phyloP scores from a whole-genome alignment of 495 filamentous ascomycete genomes.

The Extremus antarcticus region DNA sequence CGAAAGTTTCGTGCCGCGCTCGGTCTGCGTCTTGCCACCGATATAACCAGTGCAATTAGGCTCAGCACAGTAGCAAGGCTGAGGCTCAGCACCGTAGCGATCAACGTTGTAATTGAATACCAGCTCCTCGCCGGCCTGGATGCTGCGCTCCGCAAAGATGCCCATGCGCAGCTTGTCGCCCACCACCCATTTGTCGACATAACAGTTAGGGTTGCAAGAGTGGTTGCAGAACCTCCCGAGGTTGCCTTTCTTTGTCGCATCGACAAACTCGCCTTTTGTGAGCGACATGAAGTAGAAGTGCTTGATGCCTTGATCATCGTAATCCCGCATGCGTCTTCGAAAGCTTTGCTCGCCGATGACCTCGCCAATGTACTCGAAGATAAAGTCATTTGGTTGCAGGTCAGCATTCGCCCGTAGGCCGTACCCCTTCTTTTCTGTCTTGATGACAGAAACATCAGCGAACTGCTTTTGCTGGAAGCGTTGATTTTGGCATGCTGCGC shows the following conservation, averaged over 20 bases:
- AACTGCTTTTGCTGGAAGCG: slow-evolving; percentile 88
- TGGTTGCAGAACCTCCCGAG: slow-evolving; percentile 97
- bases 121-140: slow-evolving; percentile 84
- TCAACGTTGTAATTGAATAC: slow-evolving; percentile 99
- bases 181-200: slow-evolving; percentile 99
- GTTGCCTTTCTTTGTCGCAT: slow-evolving; percentile 94
- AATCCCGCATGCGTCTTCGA: slow-evolving; percentile 75
- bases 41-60: slow-evolving; percentile 93
- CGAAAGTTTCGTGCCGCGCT: slow-evolving; percentile 84
- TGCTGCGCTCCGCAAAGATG: slow-evolving; percentile 83
- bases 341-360: slow-evolving; percentile 90
- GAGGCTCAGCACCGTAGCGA: slow-evolving; percentile 90
- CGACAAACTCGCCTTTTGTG: slow-evolving; percentile 90
- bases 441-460: slow-evolving; percentile 85
- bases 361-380: slow-evolving; percentile 97
- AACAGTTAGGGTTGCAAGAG: slow-evolving; percentile 97
- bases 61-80: slow-evolving; percentile 94
- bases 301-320: slow-evolving; percentile 90
- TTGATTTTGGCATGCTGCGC: slow-evolving; percentile 80
- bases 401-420: slow-evolving; percentile 73
- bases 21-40: slow-evolving; percentile 94
- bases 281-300: slow-evolving; percentile 99
- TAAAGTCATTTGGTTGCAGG: slow-evolving; percentile 72
- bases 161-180: slow-evolving; percentile 98
- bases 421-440: slow-evolving; percentile 94